Base-by-base conservation (phyloP, 768 basidiomycete genomes). In the Auricularia cornea region DNA sequence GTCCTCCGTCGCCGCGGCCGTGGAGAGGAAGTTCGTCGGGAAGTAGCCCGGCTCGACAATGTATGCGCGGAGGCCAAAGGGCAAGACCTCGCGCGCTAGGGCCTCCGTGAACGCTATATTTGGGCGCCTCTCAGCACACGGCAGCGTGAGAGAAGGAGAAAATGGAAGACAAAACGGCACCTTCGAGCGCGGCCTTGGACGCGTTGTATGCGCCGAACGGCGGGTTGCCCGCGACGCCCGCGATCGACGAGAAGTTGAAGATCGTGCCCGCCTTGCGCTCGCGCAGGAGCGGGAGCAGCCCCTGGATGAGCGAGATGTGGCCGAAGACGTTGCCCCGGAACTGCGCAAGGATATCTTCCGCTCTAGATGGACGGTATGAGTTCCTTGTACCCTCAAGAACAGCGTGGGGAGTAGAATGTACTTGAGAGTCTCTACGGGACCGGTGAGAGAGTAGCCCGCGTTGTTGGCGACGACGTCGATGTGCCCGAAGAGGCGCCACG, bases 321-420 rank as follows among this genome's bases (percentile, higher is more conserved):
- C 71, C 70, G 56, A 71, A 73, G 40, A 73, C 63, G 62, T 70
- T 70, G 12, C 68, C 65, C 60, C 72, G 69, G 65, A 73, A 72
- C 61, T 71, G 63, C 18, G 56, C 61, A 40, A 68, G 68, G 31
- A 70, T 62, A 11, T 71, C 69, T 6, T 57, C 30, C 3, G 54
- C 54, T 8, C 54, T 57, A 11, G 4, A 38, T 10, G 35, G 35
- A 38, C n/a, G n/a, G n/a, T n/a, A n/a, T n/a, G n/a, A n/a, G n/a
- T n/a, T n/a, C n/a, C n/a, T n/a, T n/a, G n/a, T n/a, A n/a, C n/a
- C n/a, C n/a, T n/a, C n/a, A 14, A 38, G 35, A 48, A 48, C 20
- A 20, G 44, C 3, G 12, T 14, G 44, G 20, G 44, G 44, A n/a
- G 23, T n/a, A n/a, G n/a, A n/a, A 30, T 26, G 11, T 12, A 57